Evolutionary conservation across 2,329 filamentous ascomycete genomes (phyloP), one percentile per base, ranked within the genome.

Genomic region (Hypoxylon sp.): DNA sequence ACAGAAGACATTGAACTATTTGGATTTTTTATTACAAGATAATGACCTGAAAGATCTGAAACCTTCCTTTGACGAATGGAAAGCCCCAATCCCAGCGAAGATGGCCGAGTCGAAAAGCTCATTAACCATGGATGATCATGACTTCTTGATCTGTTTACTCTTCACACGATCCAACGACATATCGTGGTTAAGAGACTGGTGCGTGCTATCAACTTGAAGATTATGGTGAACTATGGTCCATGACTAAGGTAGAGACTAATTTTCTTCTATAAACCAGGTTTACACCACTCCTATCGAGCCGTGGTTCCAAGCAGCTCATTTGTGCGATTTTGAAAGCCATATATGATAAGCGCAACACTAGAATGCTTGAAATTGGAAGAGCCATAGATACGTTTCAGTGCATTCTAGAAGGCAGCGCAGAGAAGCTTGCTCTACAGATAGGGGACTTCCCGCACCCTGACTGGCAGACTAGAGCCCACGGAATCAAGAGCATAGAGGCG

Each of bases 171-270:
- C 29, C 1, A 43, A 19, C 1, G 61, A 62, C 34, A 19, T 34
- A n/a, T 19, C 27, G 6, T 68, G 53, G 61, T 25, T 62, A 30
- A 16, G 14, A 23, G n/a, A 54, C 46, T 59, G 61, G 61, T 68
- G 19, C 19, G 65, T 65, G 11, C 27, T 11, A 16, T 11, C 39
- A 16, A 9, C 30, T 29, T 39, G 2, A 8, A 34, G 12, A 21
- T 21, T 25, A 55, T 25, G n/a, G n/a, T 27, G 27, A 45, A 1
- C 11, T n/a, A 46, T 25, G 19, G 23, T 23, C 25, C 9, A 51
- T 25, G 14, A 39, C 5, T 3, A 27, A 27, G 2, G n/a, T n/a
- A n/a, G 25, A 46, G 34, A 34, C 65, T 67, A 37, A 67, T 55
- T 47, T 39, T 41, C n/a, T 50, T 30, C 21, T 37, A 32, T 12